phyloP scores from a whole-genome alignment of 2,329 filamentous ascomycete genomes.

The Phaeosphaeria sp. region DNA sequence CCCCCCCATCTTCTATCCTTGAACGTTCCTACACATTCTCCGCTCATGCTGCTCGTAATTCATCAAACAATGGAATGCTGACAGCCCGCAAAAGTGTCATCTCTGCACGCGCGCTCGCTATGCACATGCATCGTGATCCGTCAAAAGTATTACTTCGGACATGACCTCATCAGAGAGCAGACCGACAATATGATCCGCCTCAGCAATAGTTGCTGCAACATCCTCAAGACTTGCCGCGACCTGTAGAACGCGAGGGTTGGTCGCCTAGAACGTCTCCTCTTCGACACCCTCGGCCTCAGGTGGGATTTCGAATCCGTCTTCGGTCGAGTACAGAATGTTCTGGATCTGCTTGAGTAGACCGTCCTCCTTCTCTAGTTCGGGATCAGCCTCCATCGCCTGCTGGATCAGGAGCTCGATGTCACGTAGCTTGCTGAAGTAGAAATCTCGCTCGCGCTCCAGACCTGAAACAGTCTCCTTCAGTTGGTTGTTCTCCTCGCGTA shows the following conservation, averaged over 20 bases:
- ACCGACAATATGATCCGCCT: conserved; percentile 5
- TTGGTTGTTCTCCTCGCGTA: conserved; percentile 84
- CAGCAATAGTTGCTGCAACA: conserved; percentile 9
- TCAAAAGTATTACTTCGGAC: conserved; percentile 19
- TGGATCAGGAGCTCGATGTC: conserved; percentile 97
- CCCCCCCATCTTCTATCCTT: not conserved
- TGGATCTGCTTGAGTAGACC: conserved; percentile 95
- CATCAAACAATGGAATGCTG: conserved; percentile 24
- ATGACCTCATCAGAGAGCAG: conserved; percentile 56
- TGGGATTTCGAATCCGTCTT: conserved; percentile 84
- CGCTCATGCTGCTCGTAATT: conserved; percentile 22
- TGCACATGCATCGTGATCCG: conserved; percentile 27
- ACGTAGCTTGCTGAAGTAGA: conserved; percentile 98
- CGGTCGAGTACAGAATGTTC: conserved; percentile 94
- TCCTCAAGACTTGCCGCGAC: conserved; percentile 7
- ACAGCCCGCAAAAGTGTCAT: conserved; percentile 38
- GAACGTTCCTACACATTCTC: not conserved
- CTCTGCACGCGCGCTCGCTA: conserved; percentile 37
- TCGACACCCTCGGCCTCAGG: conserved; percentile 77
- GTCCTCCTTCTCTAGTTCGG: conserved; percentile 92
- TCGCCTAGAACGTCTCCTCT: conserved; percentile 64
- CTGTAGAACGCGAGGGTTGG: conserved; percentile 3
- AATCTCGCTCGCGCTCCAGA: conserved; percentile 94
- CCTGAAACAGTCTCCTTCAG: conserved; percentile 96
- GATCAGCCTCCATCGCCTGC: conserved; percentile 89